A percentile compares a stretch with the other conserved stretches of the same genome.
Conservation (phyloP, 257 asterid genomes). For the Penstemon eatonii region DNA sequence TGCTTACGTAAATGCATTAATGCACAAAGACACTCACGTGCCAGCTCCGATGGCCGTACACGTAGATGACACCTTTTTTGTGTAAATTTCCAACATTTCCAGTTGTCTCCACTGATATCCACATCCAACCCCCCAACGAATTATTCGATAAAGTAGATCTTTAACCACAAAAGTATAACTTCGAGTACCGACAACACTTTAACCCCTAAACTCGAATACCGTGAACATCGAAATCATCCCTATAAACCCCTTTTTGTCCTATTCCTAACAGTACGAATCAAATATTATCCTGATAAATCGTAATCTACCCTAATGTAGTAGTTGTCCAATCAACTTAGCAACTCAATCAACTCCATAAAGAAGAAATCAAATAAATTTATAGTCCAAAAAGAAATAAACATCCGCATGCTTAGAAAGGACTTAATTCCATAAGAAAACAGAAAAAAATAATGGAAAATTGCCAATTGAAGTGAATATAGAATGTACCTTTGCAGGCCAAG, state of each 20-base stretch:
- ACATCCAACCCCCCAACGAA: constrained; percentile 7
- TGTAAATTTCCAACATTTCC: constrained; percentile 10
- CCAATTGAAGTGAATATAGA: constrained; percentile 13
- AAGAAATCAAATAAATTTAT: constrained; percentile 12
- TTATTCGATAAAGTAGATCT: constrained; percentile 11
- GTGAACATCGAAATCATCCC: constrained; percentile 15
- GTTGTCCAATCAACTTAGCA: constrained; percentile 28
- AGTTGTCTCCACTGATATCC: constrained; percentile 14
- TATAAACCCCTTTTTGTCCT: not conserved
- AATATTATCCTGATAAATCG: constrained; percentile 19
- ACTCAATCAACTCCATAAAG: constrained; percentile 29
- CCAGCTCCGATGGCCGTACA: not conserved
- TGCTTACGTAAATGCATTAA: not conserved
- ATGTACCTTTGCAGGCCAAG: constrained; percentile 95
- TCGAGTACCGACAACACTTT: constrained; percentile 15
- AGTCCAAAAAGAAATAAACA: constrained; percentile 4
- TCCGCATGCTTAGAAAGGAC: not conserved
- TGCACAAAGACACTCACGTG: not conserved
- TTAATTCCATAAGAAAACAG: not conserved
- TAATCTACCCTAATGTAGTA: constrained; percentile 20
- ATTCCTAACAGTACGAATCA: not conserved
- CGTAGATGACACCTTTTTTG: not conserved
- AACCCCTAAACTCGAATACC: not conserved
- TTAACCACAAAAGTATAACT: not conserved
- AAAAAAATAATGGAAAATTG: constrained; percentile 3